phyloP scores from a whole-genome alignment of 352 stramenopile species.

The Globisporangium paroecandrum region DNA sequence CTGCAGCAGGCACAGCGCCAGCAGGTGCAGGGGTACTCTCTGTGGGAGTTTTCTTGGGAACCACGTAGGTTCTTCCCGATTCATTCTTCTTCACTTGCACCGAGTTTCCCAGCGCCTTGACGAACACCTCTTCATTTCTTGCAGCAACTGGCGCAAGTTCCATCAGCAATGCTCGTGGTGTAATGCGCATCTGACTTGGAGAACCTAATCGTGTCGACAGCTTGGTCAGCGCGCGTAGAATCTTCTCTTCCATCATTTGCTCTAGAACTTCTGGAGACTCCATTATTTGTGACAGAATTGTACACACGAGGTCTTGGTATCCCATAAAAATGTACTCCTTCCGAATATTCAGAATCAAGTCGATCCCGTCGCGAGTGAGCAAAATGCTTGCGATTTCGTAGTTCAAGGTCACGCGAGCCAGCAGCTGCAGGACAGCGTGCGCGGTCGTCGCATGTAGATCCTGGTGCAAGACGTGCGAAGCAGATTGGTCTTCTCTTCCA shows the following conservation, averaged over 20 bases:
- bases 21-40: conserved; percentile 1
- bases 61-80: conserved; percentile 73
- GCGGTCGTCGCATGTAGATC: conserved; percentile 31
- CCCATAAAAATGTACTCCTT: conserved; percentile 46
- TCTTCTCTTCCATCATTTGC: conserved; percentile 86
- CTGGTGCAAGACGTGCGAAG: not conserved
- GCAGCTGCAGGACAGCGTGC: conserved; percentile 73
- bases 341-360: conserved; percentile 53
- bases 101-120: conserved; percentile 63
- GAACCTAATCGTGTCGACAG: conserved; percentile 65
- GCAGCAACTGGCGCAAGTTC: conserved; percentile 69
- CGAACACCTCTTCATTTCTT: conserved; percentile 74
- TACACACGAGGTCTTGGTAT: conserved; percentile 73
- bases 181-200: conserved; percentile 77
- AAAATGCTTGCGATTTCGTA: conserved; percentile 74
- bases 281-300: conserved; percentile 66
- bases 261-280: conserved; percentile 84
- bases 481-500: not conserved
- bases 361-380: conserved; percentile 43
- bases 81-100: conserved; percentile 79
- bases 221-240: conserved; percentile 72
- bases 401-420: conserved; percentile 62
- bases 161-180: conserved; percentile 72
- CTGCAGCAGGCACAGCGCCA: conserved; percentile 2
- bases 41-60: conserved; percentile 30